Conservation (phyloP, 2,329 filamentous ascomycete genomes). For the Clathrospora elynae region DNA sequence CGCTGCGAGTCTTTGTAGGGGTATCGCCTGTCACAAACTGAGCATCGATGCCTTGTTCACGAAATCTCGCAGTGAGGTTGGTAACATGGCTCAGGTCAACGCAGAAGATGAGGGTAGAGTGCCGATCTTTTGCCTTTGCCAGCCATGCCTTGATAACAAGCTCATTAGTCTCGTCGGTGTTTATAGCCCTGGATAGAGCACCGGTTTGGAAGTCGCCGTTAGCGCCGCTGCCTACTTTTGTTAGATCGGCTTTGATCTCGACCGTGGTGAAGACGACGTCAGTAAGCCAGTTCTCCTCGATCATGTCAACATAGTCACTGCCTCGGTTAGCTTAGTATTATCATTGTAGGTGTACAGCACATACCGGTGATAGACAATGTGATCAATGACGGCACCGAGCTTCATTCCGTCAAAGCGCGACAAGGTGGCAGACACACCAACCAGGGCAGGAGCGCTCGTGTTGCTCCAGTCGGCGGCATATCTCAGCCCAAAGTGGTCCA, state of each 20-base stretch:
- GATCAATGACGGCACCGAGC: constrained; percentile 84
- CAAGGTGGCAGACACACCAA: constrained; percentile 86
- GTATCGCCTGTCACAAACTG: constrained; percentile 87
- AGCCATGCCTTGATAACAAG: constrained; percentile 87
- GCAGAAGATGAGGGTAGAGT: constrained; percentile 91
- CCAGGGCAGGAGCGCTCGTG: constrained; percentile 59
- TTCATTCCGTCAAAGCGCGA: constrained; percentile 82
- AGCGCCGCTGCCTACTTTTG: constrained; percentile 65
- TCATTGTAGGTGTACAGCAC: constrained; percentile 3
- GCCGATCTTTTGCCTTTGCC: constrained; percentile 71
- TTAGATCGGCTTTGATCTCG: constrained; percentile 78
- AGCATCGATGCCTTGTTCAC: constrained; percentile 78
- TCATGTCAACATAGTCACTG: constrained; percentile 75
- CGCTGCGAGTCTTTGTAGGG: constrained; percentile 66
- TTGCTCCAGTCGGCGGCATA: constrained; percentile 50
- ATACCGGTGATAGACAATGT: constrained; percentile 90
- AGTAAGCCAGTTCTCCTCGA: constrained; percentile 88
- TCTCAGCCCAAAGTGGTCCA: constrained; percentile 78
- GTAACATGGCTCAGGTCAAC: constrained; percentile 85
- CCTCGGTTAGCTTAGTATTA: constrained; percentile 3
- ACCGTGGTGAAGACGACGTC: constrained; percentile 95
- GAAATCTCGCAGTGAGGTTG: constrained; percentile 76
- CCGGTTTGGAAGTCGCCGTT: constrained; percentile 79
- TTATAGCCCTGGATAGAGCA: constrained; percentile 81
- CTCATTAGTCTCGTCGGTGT: constrained; percentile 79